Evolutionary conservation across 306 rosid genomes (phyloP).

Genomic region (Abrus pulchellus): DNA sequence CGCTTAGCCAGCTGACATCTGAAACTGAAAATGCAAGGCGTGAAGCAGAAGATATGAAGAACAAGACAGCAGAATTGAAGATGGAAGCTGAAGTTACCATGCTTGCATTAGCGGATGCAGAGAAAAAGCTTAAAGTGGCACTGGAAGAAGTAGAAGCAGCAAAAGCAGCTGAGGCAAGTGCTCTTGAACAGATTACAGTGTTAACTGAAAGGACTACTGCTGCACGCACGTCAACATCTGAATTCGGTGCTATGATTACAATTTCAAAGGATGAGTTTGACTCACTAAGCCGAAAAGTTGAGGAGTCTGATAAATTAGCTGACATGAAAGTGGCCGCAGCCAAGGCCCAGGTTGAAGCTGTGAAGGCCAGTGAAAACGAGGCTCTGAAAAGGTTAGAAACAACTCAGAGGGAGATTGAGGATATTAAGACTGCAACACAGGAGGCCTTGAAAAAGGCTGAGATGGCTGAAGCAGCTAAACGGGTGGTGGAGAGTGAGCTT

Average conservation of each 20-base stretch:
- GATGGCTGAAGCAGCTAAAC: constrained; percentile 98
- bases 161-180: constrained; percentile 78
- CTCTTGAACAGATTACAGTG: constrained; percentile 77
- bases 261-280: constrained; percentile 85
- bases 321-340: constrained; percentile 99
- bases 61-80: constrained; percentile 73
- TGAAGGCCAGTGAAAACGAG: constrained; percentile 96
- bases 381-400: constrained; percentile 72
- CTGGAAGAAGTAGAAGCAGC: constrained; percentile 90
- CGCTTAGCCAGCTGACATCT: constrained; percentile 73
- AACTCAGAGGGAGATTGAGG: constrained; percentile 81
- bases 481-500: constrained; percentile 90
- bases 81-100: constrained; percentile 78
- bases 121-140: constrained; percentile 72
- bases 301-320: constrained; percentile 84
- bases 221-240: constrained; percentile 91
- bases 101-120: constrained; percentile 74
- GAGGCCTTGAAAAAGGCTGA: constrained; percentile 84
- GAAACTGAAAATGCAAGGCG: constrained; percentile 75
- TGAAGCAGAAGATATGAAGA: constrained; percentile 86
- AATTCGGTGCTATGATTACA: constrained; percentile 77
- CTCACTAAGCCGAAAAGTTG: constrained; percentile 85
- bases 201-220: constrained; percentile 82
- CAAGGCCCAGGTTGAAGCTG: constrained; percentile 97
- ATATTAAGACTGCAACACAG: constrained; percentile 73